These are phyloP conservation scores for Aspergillus awamori DNA, from an alignment of 2,329 filamentous ascomycete genomes.

Conservation along the genomic window DNA sequence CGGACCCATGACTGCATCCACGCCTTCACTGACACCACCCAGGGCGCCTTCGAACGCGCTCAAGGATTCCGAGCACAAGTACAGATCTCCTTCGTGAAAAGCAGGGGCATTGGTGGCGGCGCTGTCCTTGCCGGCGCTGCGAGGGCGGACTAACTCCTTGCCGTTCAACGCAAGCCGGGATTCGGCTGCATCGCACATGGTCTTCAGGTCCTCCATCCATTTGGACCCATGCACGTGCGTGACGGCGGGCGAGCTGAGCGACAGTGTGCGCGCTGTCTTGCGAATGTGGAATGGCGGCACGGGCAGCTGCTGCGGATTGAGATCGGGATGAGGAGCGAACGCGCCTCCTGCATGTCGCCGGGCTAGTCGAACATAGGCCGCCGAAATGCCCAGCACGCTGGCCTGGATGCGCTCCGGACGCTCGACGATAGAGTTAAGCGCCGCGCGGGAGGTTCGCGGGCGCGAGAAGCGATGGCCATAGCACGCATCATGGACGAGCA, in stretches of 20 bases:
- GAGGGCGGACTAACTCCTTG: slow-evolving; percentile 73
- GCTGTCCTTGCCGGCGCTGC: slow-evolving; percentile 41
- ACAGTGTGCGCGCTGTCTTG: slow-evolving; percentile 72
- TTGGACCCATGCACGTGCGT: slow-evolving; percentile 87
- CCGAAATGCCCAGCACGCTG: slow-evolving; percentile 75
- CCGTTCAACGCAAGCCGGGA: slow-evolving; percentile 73
- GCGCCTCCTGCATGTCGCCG: slow-evolving; percentile 73
- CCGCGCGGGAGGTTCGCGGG: slow-evolving; percentile 71
- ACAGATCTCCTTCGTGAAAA: slow-evolving; percentile 87
- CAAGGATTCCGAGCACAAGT: slow-evolving; percentile 83
- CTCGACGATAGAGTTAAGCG: slow-evolving; percentile 83
- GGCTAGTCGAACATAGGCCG: slow-evolving; percentile 88
- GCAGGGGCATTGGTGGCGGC: slow-evolving; percentile 50
- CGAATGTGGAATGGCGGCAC: slow-evolving; percentile 79
- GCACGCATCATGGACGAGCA: slow-evolving; percentile 89
- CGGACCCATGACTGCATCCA: slow-evolving; percentile 77
- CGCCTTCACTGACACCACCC: slow-evolving; percentile 89
- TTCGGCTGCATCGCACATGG: slow-evolving; percentile 81
- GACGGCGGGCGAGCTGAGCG: slow-evolving; percentile 74
- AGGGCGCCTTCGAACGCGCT: slow-evolving; percentile 87
- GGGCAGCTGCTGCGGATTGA: slow-evolving; percentile 58
- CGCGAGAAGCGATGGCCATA: slow-evolving; percentile 92
- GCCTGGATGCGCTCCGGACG: slow-evolving; percentile 89
- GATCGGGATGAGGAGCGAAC: slow-evolving; percentile 67
- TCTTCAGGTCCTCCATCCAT: slow-evolving; percentile 90